These are phyloP conservation scores for Neocatenulostroma microsporum DNA, from an alignment of 2,329 filamentous ascomycete genomes.

Conservation along the genomic window DNA sequence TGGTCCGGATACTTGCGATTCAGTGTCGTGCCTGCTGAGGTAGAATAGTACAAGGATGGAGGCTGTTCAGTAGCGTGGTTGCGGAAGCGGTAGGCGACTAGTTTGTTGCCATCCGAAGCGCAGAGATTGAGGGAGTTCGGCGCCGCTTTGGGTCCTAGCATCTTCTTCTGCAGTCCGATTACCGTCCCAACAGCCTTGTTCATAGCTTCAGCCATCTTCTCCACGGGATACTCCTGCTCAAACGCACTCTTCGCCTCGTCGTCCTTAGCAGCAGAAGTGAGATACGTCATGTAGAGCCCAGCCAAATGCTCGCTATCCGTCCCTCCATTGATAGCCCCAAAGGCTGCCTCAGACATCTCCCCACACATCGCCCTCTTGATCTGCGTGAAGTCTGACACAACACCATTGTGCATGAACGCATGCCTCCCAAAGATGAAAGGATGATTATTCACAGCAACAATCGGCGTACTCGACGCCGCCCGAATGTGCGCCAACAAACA, in stretches of 20 bases:
- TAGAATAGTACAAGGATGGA: slow-evolving; percentile 45
- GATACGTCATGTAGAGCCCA: slow-evolving; percentile 42
- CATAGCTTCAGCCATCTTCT: slow-evolving; percentile 41
- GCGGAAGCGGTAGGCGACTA: slow-evolving; percentile 47
- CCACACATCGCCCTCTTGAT: slow-evolving; percentile 42
- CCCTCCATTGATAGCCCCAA: slow-evolving; percentile 42
- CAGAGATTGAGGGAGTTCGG: slow-evolving; percentile 48
- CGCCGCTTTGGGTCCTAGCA: slow-evolving; percentile 33
- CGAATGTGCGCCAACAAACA: slow-evolving; percentile 49
- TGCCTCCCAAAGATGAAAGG: slow-evolving; percentile 50
- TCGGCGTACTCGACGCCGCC: slow-evolving; percentile 41
- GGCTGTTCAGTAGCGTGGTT: slow-evolving; percentile 47
- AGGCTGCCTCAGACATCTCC: slow-evolving; percentile 41
- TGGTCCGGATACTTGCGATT: slow-evolving; percentile 47
- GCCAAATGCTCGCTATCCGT: slow-evolving; percentile 48
- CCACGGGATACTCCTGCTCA: slow-evolving; percentile 34
- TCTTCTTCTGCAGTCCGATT: slow-evolving; percentile 38
- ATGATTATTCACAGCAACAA: slow-evolving; percentile 47
- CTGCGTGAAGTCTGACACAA: slow-evolving; percentile 39
- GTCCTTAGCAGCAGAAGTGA: slow-evolving; percentile 27
- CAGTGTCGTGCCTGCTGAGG: slow-evolving; percentile 42
- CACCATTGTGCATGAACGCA: slow-evolving; percentile 51
- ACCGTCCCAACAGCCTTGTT: slow-evolving; percentile 36
- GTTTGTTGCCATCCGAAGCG: slow-evolving; percentile 42
- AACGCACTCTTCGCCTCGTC: slow-evolving; percentile 16